A percentile compares a stretch with the other conserved stretches of the same genome.
phyloP scores from a whole-genome alignment of 2,329 filamentous ascomycete species.

The Phaeophleospora eucalypticola region DNA sequence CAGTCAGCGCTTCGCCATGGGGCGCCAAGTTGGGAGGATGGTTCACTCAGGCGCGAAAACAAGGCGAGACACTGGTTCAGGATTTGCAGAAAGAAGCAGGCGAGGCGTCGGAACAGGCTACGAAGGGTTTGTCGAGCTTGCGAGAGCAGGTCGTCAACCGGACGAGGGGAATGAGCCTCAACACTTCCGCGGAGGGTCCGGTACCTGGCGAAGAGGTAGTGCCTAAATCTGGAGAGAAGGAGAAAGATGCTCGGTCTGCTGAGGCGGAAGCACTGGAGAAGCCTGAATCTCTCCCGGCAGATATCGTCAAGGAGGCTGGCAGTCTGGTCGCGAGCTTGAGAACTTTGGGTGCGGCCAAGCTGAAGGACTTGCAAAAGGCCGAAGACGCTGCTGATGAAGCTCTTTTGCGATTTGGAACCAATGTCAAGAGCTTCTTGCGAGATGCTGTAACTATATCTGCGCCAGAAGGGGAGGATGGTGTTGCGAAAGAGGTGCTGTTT shows the following conservation, averaged over 20 bases:
- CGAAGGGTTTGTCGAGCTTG: constrained; percentile 71
- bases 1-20: constrained; percentile 88
- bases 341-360: constrained; percentile 42
- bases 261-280: constrained; percentile 24
- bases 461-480: constrained; percentile 49
- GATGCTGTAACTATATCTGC: constrained; percentile 88
- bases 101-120: constrained; percentile 65
- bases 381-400: constrained; percentile 97
- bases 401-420: constrained; percentile 82
- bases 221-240: constrained; percentile 8
- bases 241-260: constrained; percentile 3
- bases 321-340: constrained; percentile 69
- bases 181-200: constrained; percentile 13
- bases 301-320: constrained; percentile 54
- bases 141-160: constrained; percentile 37
- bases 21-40: constrained; percentile 83
- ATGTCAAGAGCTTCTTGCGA: constrained; percentile 80
- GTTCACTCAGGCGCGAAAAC: constrained; percentile 83
- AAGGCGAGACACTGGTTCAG: constrained; percentile 85
- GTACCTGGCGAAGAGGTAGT: constrained; percentile 31
- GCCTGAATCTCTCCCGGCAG: constrained; percentile 45
- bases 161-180: constrained; percentile 27
- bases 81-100: constrained; percentile 77
- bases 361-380: constrained; percentile 85
- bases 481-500: constrained; percentile 65